Percentiles rank a stretch among this genome's conserved stretches.
phyloP scores from a whole-genome alignment of 1,284 basidiomycete genomes.

The Cutaneotrichosporon mucoides region DNA sequence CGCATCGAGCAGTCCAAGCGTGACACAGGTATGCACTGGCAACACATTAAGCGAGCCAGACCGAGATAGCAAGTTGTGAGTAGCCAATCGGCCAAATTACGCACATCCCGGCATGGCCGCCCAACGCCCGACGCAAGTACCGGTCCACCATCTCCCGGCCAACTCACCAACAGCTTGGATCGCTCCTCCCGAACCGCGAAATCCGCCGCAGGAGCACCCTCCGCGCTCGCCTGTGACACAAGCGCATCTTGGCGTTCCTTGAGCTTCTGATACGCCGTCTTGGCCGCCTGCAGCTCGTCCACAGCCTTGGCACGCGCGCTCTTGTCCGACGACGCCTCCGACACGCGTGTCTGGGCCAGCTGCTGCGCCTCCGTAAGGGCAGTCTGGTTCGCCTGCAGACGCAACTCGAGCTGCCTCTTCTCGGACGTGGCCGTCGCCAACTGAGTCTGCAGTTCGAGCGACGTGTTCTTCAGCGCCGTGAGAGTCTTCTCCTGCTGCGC shows the following conservation, averaged over 20 bases:
- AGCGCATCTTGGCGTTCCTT: conserved; percentile 44
- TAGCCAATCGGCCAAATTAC: too few species aligned
- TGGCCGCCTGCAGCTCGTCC: conserved; percentile 45
- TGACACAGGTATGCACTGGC: too few species aligned
- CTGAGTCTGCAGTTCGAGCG: conserved; percentile 49
- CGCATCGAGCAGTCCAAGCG: neutral
- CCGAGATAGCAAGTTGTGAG: too few species aligned
- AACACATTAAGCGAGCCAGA: too few species aligned
- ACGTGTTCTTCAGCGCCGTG: conserved; percentile 50
- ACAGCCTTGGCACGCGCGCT: conserved; percentile 39
- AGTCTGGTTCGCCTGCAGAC: conserved; percentile 42
- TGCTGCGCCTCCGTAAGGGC: conserved; percentile 47
- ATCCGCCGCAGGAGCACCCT: conserved; percentile 50
- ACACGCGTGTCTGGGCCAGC: conserved; percentile 45
- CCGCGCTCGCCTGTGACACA: conserved; percentile 21
- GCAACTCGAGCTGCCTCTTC: conserved; percentile 37
- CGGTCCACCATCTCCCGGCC: too few species aligned
- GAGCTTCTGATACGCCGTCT: conserved; percentile 38
- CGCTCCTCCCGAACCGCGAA: conserved; percentile 54
- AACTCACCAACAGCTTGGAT: conserved; percentile 65
- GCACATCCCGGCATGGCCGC: too few species aligned
- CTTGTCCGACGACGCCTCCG: conserved; percentile 40
- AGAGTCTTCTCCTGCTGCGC: conserved; percentile 54
- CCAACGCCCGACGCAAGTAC: too few species aligned
- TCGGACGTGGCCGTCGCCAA: conserved; percentile 49